Evolutionary conservation across 495 filamentous ascomycete genomes (phyloP).

Genomic region (Penicillium silybi): DNA sequence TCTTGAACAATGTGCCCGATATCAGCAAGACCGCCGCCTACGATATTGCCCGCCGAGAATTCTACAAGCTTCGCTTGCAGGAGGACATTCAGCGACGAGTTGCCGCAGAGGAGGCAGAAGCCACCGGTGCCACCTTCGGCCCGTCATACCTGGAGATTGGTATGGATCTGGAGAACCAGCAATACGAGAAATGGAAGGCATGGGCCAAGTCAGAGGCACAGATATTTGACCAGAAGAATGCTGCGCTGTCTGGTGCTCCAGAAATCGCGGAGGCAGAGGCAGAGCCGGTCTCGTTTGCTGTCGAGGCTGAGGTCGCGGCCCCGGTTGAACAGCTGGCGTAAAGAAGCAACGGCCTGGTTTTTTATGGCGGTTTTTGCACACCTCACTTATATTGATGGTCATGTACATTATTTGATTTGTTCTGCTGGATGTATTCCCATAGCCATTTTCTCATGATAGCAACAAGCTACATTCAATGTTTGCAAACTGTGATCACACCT

Average conservation of each 20-base stretch:
- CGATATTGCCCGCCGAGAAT: constrained; percentile 82
- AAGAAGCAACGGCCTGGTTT: neutral
- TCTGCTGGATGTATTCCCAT: constrained; percentile 23
- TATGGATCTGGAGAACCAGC: constrained; percentile 74
- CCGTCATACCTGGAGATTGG: constrained; percentile 67
- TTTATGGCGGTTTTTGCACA: neutral
- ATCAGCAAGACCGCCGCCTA: constrained; percentile 69
- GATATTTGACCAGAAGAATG: constrained; percentile 25
- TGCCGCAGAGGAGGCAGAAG: constrained; percentile 81
- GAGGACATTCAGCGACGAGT: constrained; percentile 82
- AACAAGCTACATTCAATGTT: neutral
- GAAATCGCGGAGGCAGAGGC: constrained; percentile 22
- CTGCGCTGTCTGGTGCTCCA: constrained; percentile 32
- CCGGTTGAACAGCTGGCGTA: neutral
- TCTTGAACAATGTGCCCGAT: constrained; percentile 61
- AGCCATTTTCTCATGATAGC: constrained; percentile 14
- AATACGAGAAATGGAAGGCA: constrained; percentile 74
- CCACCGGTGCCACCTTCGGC: constrained; percentile 83
- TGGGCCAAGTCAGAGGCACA: constrained; percentile 63
- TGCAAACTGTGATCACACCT: neutral
- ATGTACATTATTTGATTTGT: constrained; percentile 35
- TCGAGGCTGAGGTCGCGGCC: constrained; percentile 1
- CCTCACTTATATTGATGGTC: constrained; percentile 14
- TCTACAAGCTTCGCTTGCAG: constrained; percentile 76
- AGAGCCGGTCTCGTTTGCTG: constrained; percentile 5